Base-by-base conservation (phyloP, 129 eudicot species). In the Pseudognaphalium luteoalbum region DNA sequence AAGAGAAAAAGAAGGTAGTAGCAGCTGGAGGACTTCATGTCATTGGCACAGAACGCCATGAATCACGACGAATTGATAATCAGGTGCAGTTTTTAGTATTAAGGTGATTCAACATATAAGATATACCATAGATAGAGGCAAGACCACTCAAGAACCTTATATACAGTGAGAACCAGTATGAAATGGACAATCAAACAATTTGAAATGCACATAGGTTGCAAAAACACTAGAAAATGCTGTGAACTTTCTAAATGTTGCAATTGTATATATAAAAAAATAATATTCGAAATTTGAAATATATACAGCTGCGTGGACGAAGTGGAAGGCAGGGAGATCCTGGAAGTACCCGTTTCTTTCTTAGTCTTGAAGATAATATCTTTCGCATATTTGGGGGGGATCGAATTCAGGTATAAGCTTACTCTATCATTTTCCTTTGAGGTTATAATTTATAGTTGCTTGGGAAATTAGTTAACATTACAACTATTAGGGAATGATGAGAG, bases 261-360 rank as follows among this genome's bases (percentile, higher is more conserved):
- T 34, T 73, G 16, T 59, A 3, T 21, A 4, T 73, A 22, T 4
- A 35, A 59, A 56, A 62, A 21, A 30, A 42, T 58, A 66, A 42
- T 29, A 61, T n/a, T 61, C 64, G n/a, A 73, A 32, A 7, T 35
- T 78, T 72, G 59, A 63, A 64, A 74, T 79, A 14, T 52, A 20
- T 85, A 66, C 88, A 95, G 99, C 82, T 95, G 78, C 99, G 99
- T 68, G 99, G 99, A 80, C 92, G 99, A 83, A 95, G 97, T 85
- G 99, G 99, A 67, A 88, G 99, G 79, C 99, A 95, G 83, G 99
- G 99, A 64, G 99, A 95, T 80, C 97, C 99, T 58, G 99, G 99
- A 86, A 88, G 99, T 88, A 86, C 97, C 29, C 97, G 99, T 64
- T 95, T 95, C 77, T 95, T 95, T 74, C 97, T 95, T 59, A 95